Evolutionary conservation across 148 eudicot species (phyloP).

Genomic region (Pouteria glomerata): DNA sequence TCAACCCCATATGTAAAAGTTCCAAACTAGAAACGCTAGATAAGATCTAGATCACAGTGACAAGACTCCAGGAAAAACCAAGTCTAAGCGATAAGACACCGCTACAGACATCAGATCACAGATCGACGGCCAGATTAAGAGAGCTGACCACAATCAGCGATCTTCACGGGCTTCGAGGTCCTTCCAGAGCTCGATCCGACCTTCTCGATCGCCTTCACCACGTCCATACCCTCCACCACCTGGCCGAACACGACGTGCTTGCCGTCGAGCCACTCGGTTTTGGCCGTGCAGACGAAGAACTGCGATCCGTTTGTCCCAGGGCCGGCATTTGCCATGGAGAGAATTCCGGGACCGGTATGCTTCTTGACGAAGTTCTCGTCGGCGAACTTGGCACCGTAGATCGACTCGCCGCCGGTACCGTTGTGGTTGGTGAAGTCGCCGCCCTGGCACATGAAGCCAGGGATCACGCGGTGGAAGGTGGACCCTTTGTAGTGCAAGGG

Average conservation of each 20-base stretch:
- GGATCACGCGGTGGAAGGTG: constrained; percentile 55
- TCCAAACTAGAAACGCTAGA: no score
- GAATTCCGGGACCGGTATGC: constrained; percentile 57
- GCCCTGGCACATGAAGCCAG: constrained; percentile 64
- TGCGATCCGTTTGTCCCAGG: constrained; percentile 58
- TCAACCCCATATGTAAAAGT: no score
- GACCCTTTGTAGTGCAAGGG: constrained; percentile 62
- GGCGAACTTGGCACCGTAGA: constrained; percentile 47
- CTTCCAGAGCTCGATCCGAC: constrained; percentile 41
- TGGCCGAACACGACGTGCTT: constrained; percentile 57
- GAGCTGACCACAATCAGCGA: constrained; percentile 17
- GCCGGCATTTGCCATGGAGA: constrained; percentile 63
- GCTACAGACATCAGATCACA: no score
- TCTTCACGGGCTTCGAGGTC: constrained; percentile 31
- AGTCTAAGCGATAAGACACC: no score
- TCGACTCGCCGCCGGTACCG: constrained; percentile 60
- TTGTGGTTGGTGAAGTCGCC: constrained; percentile 62
- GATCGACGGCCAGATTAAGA: no score
- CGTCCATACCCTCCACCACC: constrained; percentile 53
- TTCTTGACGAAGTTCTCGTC: constrained; percentile 65
- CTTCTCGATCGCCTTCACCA: constrained; percentile 46
- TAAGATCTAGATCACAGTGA: no score
- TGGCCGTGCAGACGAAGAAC: constrained; percentile 57
- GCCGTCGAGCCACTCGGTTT: constrained; percentile 58
- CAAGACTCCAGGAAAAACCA: no score